phyloP scores from a whole-genome alignment of 495 filamentous ascomycete species.

The Aspergillus biplanus region DNA sequence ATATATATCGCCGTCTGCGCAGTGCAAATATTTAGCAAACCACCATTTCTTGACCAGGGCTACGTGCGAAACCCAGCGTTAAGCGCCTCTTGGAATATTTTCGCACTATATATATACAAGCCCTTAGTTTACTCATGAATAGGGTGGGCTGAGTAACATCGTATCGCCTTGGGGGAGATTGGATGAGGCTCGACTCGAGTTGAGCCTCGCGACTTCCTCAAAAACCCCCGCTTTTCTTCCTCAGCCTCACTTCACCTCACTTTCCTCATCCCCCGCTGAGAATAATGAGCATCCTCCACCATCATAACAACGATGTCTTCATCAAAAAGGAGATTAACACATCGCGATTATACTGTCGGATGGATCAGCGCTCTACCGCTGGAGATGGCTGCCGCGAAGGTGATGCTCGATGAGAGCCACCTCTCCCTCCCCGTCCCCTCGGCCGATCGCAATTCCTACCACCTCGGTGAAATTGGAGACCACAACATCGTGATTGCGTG shows the following conservation, averaged over 20 bases:
- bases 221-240: not conserved
- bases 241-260: not conserved
- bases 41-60: too few species aligned
- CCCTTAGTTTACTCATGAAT: too few species aligned
- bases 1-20: too few species aligned
- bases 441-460: slow-evolving; percentile 36
- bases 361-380: slow-evolving; percentile 40
- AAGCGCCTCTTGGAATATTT: too few species aligned
- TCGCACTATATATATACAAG: too few species aligned
- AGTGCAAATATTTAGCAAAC: too few species aligned
- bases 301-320: not conserved
- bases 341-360: slow-evolving; percentile 33
- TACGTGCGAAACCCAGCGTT: too few species aligned
- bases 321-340: not conserved
- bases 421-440: slow-evolving; percentile 14
- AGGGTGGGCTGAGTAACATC: too few species aligned
- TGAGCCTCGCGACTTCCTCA: not conserved
- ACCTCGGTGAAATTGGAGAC: slow-evolving; percentile 30
- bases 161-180: not conserved
- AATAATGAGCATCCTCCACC: not conserved
- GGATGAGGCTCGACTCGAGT: not conserved
- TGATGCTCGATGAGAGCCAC: slow-evolving; percentile 36
- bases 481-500: slow-evolving; percentile 42
- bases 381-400: slow-evolving; percentile 35
- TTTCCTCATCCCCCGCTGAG: not conserved